Conservation (phyloP, 345 rosid genomes). For the Capsella bursapastoris region DNA sequence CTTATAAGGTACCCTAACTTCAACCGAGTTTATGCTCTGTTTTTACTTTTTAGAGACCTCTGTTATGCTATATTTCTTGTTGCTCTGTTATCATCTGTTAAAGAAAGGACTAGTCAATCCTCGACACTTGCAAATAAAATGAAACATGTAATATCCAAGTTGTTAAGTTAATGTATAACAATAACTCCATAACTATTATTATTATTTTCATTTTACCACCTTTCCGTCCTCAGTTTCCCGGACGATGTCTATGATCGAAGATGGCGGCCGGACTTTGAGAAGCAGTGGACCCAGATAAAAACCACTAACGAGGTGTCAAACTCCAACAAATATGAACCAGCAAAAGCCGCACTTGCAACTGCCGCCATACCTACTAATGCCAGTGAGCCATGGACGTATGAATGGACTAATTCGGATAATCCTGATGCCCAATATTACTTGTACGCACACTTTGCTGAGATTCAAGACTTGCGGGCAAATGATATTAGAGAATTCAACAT, state of each 20-base stretch:
- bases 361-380: constrained; percentile 37
- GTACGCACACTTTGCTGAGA: not conserved
- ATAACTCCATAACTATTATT: no score
- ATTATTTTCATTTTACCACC: no score
- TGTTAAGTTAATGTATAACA: no score
- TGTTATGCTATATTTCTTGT: not conserved
- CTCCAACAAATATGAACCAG: not conserved
- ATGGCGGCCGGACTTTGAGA: no score
- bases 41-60: not conserved
- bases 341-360: constrained; percentile 12
- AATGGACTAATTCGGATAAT: not conserved
- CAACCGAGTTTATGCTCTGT: no score
- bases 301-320: not conserved
- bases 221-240: no score
- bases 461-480: constrained; percentile 27
- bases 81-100: not conserved
- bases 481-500: constrained; percentile 43
- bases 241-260: no score
- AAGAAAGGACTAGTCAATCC: not conserved
- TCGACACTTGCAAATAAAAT: not conserved
- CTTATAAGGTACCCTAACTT: not conserved
- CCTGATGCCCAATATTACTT: constrained; percentile 8
- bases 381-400: not conserved
- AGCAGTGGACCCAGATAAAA: constrained; percentile 3
- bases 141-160: no score